Percentiles rank a stretch among this genome's conserved stretches.
These are phyloP conservation scores for Periconia digitata DNA, from an alignment of 2,329 filamentous ascomycete species.

Conservation along the genomic window DNA sequence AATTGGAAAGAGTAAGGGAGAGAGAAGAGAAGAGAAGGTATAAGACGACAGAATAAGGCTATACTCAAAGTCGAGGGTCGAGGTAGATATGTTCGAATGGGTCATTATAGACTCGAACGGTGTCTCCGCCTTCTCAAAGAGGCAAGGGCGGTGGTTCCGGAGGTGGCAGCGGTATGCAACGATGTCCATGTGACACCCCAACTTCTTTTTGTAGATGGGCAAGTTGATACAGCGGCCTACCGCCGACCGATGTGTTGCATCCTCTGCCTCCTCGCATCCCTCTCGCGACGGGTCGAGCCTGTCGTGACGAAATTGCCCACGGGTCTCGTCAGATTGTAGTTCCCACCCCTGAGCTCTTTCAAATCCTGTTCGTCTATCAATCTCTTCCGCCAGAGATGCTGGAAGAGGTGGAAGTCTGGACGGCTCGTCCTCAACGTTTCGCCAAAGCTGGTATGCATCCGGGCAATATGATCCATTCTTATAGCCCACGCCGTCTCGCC, in stretches of 20 bases:
- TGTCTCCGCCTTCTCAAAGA: too few species aligned
- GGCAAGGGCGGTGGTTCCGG: too few species aligned
- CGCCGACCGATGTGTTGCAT: constrained; percentile 7
- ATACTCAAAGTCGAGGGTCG: background rate
- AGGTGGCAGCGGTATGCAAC: background rate
- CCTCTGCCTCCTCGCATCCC: constrained; percentile 10
- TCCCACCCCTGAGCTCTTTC: constrained; percentile 29
- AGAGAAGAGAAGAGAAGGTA: background rate
- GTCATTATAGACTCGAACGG: too few species aligned
- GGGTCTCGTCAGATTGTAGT: constrained; percentile 18
- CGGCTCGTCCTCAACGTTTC: constrained; percentile 21
- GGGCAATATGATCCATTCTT: constrained; percentile 28
- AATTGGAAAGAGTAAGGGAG: background rate
- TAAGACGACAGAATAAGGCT: background rate
- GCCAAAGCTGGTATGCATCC: constrained; percentile 18
- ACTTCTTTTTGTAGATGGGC: background rate
- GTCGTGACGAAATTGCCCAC: constrained; percentile 17
- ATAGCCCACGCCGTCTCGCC: constrained; percentile 20
- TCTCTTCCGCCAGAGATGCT: constrained; percentile 28
- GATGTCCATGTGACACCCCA: background rate
- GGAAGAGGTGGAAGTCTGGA: constrained; percentile 27
- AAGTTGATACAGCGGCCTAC: background rate
- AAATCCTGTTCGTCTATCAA: constrained; percentile 30
- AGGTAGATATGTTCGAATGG: too few species aligned
- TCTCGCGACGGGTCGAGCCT: constrained; percentile 9